Base-by-base conservation (phyloP, 1,284 basidiomycete genomes). In the Naganishia sp. region DNA sequence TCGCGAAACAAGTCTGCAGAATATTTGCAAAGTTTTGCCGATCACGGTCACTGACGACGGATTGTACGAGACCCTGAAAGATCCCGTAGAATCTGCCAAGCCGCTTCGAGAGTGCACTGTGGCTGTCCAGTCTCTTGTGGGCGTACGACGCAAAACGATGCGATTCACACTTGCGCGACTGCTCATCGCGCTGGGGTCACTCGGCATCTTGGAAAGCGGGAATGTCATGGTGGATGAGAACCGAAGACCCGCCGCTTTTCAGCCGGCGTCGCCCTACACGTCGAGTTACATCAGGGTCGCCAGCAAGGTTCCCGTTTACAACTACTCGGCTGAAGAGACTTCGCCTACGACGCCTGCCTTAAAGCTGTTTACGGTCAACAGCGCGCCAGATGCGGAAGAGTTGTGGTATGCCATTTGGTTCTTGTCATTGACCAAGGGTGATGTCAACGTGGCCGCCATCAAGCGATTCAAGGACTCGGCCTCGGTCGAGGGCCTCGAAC, bases 371-470 rank as follows among this genome's bases (percentile, higher is more conserved):
- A 61, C 9, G 35, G 41, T 63, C 21, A 51, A 11, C 6, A 54
- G 25, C 4, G 41, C 35, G 9, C 31, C 32, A 15, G 57, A 65
- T 25, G 46, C 57, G 21, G 53, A 41, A 23, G 47, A 54, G 18
- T 68, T 41, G 21, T 68, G 67, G 67, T 68, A 66, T 49, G 47
- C 46, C 43, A 35, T 65, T 31, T 68, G 67, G 67, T 57, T 50
- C 25, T 25, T 66, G n/a, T 50, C 67, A 9, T 43, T 60, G 49
- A 58, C 60, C n/a, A 61, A 47, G 39, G 65, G 65, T n/a, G 52
- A 67, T 21, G 58, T 52, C n/a, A 67, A 67, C 21, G 45, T 17
- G n/a, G 55, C 49, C 5, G 65, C 65, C 1, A 32, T 60, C 42
- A 32, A 18, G 31, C 42, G 31, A 9, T 47, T 50, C 32, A 31